These are phyloP conservation scores for Inonotus hispidus DNA, from an alignment of 1,284 basidiomycete genomes.

Conservation along the genomic window DNA sequence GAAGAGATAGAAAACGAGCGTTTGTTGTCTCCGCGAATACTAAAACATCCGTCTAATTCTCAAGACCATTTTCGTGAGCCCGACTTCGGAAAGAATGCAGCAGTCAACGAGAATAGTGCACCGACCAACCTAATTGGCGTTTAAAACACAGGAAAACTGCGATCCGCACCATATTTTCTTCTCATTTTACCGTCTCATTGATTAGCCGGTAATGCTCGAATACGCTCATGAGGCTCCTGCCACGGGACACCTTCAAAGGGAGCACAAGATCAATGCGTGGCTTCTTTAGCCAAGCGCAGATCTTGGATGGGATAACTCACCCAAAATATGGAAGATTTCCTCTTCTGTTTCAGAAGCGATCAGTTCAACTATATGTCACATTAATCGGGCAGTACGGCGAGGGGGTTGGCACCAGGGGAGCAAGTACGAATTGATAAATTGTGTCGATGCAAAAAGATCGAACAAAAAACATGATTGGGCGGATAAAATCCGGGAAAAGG, in stretches of 20 bases:
- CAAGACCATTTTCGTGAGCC: background rate
- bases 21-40: constrained; percentile 1
- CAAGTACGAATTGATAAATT: background rate
- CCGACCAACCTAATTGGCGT: no score
- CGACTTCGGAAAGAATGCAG: background rate
- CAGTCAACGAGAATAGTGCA: no score
- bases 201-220: constrained; percentile 31
- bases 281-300: background rate
- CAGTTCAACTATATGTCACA: constrained; percentile 48
- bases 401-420: background rate
- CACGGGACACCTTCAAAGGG: constrained; percentile 52
- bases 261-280: background rate
- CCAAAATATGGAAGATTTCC: constrained; percentile 76
- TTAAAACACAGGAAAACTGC: no score
- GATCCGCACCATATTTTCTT: no score
- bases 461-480: background rate
- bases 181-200: background rate
- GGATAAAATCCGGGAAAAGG: constrained; percentile 6
- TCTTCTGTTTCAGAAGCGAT: constrained; percentile 79
- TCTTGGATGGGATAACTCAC: constrained; percentile 29
- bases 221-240: constrained; percentile 72
- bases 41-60: background rate
- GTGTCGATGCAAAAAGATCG: background rate
- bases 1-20: background rate
- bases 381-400: background rate